phyloP scores from a whole-genome alignment of 2,329 filamentous ascomycete species.

The Pyrenophora tritici-repentis region DNA sequence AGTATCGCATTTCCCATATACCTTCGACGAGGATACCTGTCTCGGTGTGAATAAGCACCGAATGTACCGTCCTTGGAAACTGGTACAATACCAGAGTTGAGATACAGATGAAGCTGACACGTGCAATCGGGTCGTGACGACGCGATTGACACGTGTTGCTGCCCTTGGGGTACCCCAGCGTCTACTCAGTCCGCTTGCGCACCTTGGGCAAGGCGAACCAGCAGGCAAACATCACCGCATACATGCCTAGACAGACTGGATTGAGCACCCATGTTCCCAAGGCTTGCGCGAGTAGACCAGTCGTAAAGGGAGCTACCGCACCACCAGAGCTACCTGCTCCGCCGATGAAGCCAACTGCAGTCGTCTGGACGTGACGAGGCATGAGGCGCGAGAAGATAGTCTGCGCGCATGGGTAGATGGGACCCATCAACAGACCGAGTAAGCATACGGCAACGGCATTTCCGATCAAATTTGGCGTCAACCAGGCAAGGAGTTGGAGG shows the following conservation, averaged over 20 bases:
- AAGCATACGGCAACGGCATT: slow-evolving; percentile 59
- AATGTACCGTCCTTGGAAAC: not conserved
- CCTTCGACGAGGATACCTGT: no score
- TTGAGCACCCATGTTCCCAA: slow-evolving; percentile 66
- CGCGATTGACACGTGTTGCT: not conserved
- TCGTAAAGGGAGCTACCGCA: slow-evolving; percentile 69
- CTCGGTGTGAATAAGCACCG: no score
- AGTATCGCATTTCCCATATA: no score
- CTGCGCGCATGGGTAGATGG: slow-evolving; percentile 76
- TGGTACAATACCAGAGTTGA: not conserved
- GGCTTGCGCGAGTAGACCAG: slow-evolving; percentile 66
- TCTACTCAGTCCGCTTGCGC: slow-evolving; percentile 65
- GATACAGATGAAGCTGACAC: no score
- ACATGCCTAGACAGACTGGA: slow-evolving; percentile 70
- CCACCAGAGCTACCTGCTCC: slow-evolving; percentile 73
- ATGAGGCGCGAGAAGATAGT: slow-evolving; percentile 67
- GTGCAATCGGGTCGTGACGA: not conserved
- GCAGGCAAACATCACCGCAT: slow-evolving; percentile 66
- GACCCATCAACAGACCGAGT: slow-evolving; percentile 76
- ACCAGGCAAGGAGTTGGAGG: slow-evolving; percentile 80
- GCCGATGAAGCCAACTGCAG: slow-evolving; percentile 69
- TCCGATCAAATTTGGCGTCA: slow-evolving; percentile 69
- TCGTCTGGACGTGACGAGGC: slow-evolving; percentile 63
- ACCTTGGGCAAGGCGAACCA: slow-evolving; percentile 65
- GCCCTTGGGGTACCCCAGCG: not conserved